These are phyloP conservation scores for Magnolia changhungtana DNA, from an alignment of 164 flowering plant genomes.

Conservation along the genomic window DNA sequence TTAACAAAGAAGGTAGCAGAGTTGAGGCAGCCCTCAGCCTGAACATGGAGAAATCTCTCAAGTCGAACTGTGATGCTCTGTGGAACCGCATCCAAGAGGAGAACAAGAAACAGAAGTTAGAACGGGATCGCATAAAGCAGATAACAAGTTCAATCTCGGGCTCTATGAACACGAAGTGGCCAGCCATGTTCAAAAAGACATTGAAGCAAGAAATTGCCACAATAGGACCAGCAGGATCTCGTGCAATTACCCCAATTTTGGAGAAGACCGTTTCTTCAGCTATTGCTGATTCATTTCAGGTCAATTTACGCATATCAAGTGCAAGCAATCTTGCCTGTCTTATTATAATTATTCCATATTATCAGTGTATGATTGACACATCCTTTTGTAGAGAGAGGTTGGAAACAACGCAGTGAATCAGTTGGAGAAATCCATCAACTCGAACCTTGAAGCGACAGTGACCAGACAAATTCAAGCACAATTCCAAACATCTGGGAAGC, in stretches of 20 bases:
- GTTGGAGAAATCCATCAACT: constrained; percentile 58
- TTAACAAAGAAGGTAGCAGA: constrained; percentile 81
- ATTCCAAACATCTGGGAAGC: too few species aligned
- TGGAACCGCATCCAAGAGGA: constrained; percentile 94
- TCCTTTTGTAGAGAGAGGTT: constrained; percentile 69
- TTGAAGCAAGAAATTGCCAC: constrained; percentile 82
- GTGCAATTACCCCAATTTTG: constrained; percentile 50
- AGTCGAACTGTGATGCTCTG: constrained; percentile 76
- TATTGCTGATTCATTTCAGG: constrained; percentile 85
- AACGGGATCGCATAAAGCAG: constrained; percentile 66
- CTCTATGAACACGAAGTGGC: constrained; percentile 65
- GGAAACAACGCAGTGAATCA: constrained; percentile 88
- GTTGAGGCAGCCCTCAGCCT: constrained; percentile 71
- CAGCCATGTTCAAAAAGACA: constrained; percentile 53
- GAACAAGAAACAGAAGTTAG: constrained; percentile 52
- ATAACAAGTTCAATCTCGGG: constrained; percentile 48
- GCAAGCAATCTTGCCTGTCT: too few species aligned
- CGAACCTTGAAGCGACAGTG: too few species aligned
- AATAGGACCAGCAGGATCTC: constrained; percentile 62
- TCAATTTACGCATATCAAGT: constrained; percentile 9
- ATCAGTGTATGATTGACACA: constrained; percentile 6
- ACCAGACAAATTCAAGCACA: too few species aligned
- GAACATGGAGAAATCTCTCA: constrained; percentile 66
- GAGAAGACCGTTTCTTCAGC: constrained; percentile 75
- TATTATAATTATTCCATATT: neutral